phyloP scores from a whole-genome alignment of 345 rosid species.

The Citropsis articulata region DNA sequence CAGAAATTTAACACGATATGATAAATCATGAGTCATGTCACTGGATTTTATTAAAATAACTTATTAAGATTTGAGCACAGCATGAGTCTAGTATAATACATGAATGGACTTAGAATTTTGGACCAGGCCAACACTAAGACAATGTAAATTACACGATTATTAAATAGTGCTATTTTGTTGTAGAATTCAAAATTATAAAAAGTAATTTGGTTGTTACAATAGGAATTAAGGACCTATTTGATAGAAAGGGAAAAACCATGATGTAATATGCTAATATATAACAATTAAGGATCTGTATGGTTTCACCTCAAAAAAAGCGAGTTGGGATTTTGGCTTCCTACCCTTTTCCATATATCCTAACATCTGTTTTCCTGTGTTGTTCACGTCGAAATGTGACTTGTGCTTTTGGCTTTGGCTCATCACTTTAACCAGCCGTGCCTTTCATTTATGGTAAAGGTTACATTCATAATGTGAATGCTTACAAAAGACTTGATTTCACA shows the following conservation, averaged over 20 bases:
- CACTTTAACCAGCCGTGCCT: background rate
- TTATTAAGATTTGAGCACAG: too few species aligned
- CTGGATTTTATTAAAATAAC: too few species aligned
- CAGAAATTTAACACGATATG: fast-evolving
- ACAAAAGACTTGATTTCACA: background rate
- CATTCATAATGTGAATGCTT: background rate
- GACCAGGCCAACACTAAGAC: background rate
- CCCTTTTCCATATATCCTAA: background rate
- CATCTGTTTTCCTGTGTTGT: slow-evolving; percentile 1
- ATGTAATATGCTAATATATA: background rate
- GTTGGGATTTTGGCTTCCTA: background rate
- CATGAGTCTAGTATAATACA: fast-evolving
- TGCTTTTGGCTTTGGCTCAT: background rate
- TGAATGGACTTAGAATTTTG: too few species aligned
- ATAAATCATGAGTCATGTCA: too few species aligned
- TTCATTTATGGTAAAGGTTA: slow-evolving; percentile 2
- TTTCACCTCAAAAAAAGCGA: background rate
- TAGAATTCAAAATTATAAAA: too few species aligned
- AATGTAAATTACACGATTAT: too few species aligned
- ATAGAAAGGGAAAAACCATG: too few species aligned
- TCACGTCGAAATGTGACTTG: slow-evolving; percentile 6
- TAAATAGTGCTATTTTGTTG: background rate
- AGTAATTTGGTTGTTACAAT: too few species aligned
- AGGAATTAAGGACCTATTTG: too few species aligned
- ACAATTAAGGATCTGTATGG: background rate